phyloP scores from a whole-genome alignment of 1,284 basidiomycete species.

The Cutaneotrichosporon sp. region DNA sequence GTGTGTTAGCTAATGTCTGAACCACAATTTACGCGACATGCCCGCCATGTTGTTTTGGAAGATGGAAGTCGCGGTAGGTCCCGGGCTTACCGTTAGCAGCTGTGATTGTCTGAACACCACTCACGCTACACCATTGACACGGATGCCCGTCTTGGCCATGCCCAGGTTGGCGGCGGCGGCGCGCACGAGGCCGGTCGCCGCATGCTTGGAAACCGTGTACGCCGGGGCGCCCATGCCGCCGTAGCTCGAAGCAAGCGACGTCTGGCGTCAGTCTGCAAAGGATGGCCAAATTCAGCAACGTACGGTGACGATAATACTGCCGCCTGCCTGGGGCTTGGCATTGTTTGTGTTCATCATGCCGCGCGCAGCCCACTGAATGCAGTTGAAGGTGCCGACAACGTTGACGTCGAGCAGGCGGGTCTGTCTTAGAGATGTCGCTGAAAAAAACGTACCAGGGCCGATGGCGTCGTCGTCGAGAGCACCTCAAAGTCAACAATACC shows the following conservation, averaged over 20 bases:
- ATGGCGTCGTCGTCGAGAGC: constrained; percentile 6
- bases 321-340: constrained; percentile 11
- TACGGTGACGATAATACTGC: constrained; percentile 17
- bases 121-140: constrained; percentile 14
- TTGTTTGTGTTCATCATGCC: constrained; percentile 13
- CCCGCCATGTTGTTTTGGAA: constrained; percentile 5
- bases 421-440: neutral
- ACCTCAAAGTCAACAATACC: constrained; percentile 17
- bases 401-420: constrained; percentile 16
- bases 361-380: constrained; percentile 13
- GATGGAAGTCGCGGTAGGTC: constrained; percentile 9
- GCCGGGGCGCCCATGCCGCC: constrained; percentile 17
- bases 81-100: constrained; percentile 3
- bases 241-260: constrained; percentile 6
- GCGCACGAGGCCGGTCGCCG: constrained; percentile 10
- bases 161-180: constrained; percentile 11
- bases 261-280: constrained; percentile 4
- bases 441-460: neutral
- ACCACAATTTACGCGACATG: constrained; percentile 7
- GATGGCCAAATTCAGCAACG: neutral
- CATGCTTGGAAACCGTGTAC: constrained; percentile 16
- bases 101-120: too few relatives aligned
- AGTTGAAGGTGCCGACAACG: constrained; percentile 17
- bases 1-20: neutral
- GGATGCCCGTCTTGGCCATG: constrained; percentile 10